These are phyloP conservation scores for Plasmodium vivax DNA, from an alignment of 169 alveolate species.

Conservation along the genomic window DNA sequence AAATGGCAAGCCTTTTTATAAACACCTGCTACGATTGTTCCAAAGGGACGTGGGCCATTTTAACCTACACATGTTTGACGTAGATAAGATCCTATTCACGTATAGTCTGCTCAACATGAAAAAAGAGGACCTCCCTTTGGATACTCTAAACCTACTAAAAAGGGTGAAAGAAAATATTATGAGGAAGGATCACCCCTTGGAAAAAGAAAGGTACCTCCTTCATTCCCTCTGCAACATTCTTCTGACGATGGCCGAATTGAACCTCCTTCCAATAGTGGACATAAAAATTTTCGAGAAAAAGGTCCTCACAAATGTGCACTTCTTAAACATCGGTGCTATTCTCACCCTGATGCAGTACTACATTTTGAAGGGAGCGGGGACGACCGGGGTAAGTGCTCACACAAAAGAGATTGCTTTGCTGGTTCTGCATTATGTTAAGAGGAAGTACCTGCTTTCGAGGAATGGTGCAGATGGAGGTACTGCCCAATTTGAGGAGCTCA, in stretches of 20 bases:
- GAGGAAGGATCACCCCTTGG: background rate
- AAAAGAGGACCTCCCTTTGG: background rate
- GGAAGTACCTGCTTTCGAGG: constrained; percentile 1
- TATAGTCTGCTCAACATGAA: constrained; percentile 18
- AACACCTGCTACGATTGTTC: constrained; percentile 13
- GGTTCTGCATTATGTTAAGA: constrained; percentile 19
- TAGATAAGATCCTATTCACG: constrained; percentile 53
- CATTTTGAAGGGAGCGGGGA: constrained; percentile 20
- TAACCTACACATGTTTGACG: constrained; percentile 34
- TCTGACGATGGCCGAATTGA: constrained; percentile 19
- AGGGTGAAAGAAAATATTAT: constrained; percentile 28
- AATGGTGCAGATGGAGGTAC: background rate
- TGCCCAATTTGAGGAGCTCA: background rate
- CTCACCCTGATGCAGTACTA: constrained; percentile 40
- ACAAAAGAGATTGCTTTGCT: constrained; percentile 7
- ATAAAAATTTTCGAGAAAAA: constrained; percentile 23
- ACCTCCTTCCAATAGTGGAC: constrained; percentile 13
- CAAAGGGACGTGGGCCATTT: constrained; percentile 7
- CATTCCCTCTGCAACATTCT: constrained; percentile 41
- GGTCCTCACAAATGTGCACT: constrained; percentile 9
- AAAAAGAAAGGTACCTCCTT: constrained; percentile 21
- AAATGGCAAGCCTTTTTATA: background rate
- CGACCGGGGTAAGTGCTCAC: background rate
- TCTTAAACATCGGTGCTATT: constrained; percentile 19
- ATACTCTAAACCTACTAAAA: constrained; percentile 21